phyloP scores from a whole-genome alignment of 805 yeast genomes.

The Lachancea kluyveri region DNA sequence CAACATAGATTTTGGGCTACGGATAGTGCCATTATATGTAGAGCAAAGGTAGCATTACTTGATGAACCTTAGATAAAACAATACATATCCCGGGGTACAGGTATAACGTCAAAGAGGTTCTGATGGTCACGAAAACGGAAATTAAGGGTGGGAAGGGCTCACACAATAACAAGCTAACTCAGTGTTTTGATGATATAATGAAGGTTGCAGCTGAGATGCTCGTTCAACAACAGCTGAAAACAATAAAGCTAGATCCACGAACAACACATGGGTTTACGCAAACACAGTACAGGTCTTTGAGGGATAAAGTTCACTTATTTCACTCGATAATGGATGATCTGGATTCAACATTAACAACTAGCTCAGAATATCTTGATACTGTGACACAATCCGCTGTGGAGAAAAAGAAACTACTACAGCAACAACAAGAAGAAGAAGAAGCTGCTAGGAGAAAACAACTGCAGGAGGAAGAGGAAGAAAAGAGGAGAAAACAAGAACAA shows the following conservation, averaged over 20 bases:
- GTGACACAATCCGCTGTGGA: conserved; percentile 24
- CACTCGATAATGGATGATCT: conserved; percentile 28
- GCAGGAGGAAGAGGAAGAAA: conserved; percentile 16
- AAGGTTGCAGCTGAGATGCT: conserved; percentile 30
- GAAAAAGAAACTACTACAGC: conserved; percentile 27
- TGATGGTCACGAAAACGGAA: too few relatives aligned
- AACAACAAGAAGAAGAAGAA: conserved; percentile 27
- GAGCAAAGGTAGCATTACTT: too few relatives aligned
- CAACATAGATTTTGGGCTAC: too few relatives aligned
- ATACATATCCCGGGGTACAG: too few relatives aligned
- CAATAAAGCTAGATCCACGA: conserved; percentile 25
- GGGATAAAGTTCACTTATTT: conserved; percentile 24
- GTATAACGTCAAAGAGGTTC: too few relatives aligned
- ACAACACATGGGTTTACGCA: conserved; percentile 23
- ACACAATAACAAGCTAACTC: conserved; percentile 24
- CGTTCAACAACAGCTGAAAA: conserved; percentile 30
- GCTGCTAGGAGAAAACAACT: conserved; percentile 23
- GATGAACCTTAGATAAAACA: too few relatives aligned
- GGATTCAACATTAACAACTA: conserved; percentile 23
- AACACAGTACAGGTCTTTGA: conserved; percentile 20
- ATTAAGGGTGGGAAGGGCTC: neutral
- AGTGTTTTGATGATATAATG: conserved; percentile 30
- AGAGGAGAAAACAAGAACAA: conserved; percentile 3
- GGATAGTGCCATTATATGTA: too few relatives aligned
- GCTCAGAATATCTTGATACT: conserved; percentile 25